Evolutionary conservation across 768 basidiomycete genomes (phyloP).

Genomic region (Tricholoma bakamatsutake): DNA sequence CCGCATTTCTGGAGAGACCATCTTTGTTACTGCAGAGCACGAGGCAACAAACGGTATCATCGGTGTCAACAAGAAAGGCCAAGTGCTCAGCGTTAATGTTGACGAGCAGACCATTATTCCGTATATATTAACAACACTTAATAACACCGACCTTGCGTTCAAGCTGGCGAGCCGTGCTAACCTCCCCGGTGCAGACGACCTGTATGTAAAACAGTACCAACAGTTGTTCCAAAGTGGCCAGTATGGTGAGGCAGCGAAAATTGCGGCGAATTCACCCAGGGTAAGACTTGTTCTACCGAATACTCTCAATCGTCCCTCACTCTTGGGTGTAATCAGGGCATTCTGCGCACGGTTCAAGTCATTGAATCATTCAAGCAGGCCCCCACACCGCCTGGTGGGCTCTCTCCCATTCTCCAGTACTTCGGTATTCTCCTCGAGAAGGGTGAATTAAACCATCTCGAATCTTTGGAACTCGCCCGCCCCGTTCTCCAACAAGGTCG

Average conservation of each 20-base stretch:
- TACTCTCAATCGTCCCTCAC: background rate
- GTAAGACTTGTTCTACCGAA: slow-evolving; percentile 37
- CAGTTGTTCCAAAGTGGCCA: slow-evolving; percentile 85
- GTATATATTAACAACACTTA: slow-evolving; percentile 88
- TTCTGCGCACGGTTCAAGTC: slow-evolving; percentile 88
- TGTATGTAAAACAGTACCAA: slow-evolving; percentile 93
- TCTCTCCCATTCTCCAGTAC: slow-evolving; percentile 96
- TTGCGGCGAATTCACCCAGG: slow-evolving; percentile 95
- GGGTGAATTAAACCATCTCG: slow-evolving; percentile 94
- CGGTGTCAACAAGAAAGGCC: slow-evolving; percentile 99
- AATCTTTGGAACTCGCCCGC: slow-evolving; percentile 91
- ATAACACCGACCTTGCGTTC: slow-evolving; percentile 97
- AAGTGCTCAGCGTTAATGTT: slow-evolving; percentile 93
- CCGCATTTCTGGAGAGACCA: slow-evolving; percentile 98
- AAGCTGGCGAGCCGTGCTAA: slow-evolving; percentile 95
- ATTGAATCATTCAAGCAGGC: slow-evolving; percentile 98
- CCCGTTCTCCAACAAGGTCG: slow-evolving; percentile 94
- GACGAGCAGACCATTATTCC: slow-evolving; percentile 96
- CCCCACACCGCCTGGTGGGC: slow-evolving; percentile 81
- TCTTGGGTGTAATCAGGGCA: slow-evolving; percentile 49
- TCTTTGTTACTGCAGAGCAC: slow-evolving; percentile 97
- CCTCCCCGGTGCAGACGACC: slow-evolving; percentile 94
- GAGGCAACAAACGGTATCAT: slow-evolving; percentile 94
- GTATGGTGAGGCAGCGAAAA: slow-evolving; percentile 91
- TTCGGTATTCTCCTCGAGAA: slow-evolving; percentile 98